These are phyloP conservation scores for Sporobolus alterniflorus DNA, from an alignment of 202 grass and related monocot species.

Conservation along the genomic window DNA sequence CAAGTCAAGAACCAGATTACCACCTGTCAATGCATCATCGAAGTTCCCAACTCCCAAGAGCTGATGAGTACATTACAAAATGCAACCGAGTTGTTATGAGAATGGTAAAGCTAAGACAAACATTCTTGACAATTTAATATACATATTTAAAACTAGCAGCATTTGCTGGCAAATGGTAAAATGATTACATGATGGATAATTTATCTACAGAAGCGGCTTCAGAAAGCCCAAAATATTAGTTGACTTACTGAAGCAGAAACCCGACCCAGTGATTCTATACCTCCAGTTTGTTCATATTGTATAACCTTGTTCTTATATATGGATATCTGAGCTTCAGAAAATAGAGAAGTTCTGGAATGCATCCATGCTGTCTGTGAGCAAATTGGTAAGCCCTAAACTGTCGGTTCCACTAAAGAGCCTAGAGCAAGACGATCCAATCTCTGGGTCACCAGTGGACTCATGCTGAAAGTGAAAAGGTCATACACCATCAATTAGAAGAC, in stretches of 20 bases:
- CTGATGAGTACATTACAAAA: neutral
- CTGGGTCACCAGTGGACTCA: constrained; percentile 48
- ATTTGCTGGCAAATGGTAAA: neutral
- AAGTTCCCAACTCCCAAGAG: too few relatives aligned
- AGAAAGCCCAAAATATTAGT: constrained; percentile 17
- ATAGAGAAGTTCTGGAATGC: constrained; percentile 83
- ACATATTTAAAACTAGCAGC: neutral
- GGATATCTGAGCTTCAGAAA: constrained; percentile 42
- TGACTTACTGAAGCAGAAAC: constrained; percentile 24
- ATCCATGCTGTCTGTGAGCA: constrained; percentile 74
- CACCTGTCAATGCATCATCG: too few relatives aligned
- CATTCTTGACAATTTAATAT: constrained; percentile 13
- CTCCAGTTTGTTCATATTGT: neutral
- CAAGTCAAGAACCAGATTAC: too few relatives aligned
- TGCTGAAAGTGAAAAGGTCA: constrained; percentile 42
- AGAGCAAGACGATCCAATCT: constrained; percentile 52
- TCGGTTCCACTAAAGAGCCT: constrained; percentile 58
- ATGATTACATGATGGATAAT: constrained; percentile 2
- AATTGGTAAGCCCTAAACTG: constrained; percentile 57
- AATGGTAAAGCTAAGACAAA: neutral
- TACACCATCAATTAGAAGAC: neutral
- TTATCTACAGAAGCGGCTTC: constrained; percentile 39
- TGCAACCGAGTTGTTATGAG: neutral
- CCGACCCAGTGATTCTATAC: neutral
- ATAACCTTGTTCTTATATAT: neutral